These are phyloP conservation scores for Blastocystis sp. DNA, from an alignment of 352 stramenopile species.

Conservation along the genomic window DNA sequence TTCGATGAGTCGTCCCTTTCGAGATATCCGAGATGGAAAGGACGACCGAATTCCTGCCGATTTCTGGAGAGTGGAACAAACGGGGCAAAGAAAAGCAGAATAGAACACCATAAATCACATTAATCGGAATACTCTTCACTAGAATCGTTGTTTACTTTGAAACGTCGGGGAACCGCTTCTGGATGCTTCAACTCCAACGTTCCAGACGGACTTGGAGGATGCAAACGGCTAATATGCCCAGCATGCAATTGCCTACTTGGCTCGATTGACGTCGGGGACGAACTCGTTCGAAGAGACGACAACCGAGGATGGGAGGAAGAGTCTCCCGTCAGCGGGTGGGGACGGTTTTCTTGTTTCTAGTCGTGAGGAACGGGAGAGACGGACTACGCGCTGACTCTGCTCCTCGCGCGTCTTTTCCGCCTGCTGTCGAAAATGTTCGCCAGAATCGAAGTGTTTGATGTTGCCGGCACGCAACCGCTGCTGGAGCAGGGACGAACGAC, in stretches of 20 bases:
- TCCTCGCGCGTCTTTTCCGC: constrained; percentile 26
- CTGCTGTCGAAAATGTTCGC: constrained; percentile 24
- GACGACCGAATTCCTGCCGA: no score
- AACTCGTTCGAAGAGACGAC: not conserved
- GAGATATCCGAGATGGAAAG: no score
- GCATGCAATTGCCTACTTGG: not conserved
- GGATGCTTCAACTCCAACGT: not conserved
- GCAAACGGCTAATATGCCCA: not conserved
- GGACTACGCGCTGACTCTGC: not conserved
- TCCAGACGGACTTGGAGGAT: not conserved
- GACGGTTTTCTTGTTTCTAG: constrained; percentile 25
- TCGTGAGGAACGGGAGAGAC: not conserved
- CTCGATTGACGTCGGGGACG: not conserved
- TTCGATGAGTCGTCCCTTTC: no score
- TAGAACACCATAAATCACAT: not conserved
- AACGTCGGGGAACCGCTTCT: constrained; percentile 4
- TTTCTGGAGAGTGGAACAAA: no score
- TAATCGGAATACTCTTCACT: constrained; percentile 40
- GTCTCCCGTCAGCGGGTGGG: not conserved
- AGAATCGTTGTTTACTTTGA: not conserved
- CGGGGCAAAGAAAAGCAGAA: no score
- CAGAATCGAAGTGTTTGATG: constrained; percentile 43
- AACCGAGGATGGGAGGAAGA: not conserved
- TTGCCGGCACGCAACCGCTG: not conserved
- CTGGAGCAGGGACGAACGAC: constrained; percentile 31